Percentiles rank a stretch among this genome's conserved stretches.
phyloP scores from a whole-genome alignment of 2,329 filamentous ascomycete genomes.

The Botryotinia calthae region DNA sequence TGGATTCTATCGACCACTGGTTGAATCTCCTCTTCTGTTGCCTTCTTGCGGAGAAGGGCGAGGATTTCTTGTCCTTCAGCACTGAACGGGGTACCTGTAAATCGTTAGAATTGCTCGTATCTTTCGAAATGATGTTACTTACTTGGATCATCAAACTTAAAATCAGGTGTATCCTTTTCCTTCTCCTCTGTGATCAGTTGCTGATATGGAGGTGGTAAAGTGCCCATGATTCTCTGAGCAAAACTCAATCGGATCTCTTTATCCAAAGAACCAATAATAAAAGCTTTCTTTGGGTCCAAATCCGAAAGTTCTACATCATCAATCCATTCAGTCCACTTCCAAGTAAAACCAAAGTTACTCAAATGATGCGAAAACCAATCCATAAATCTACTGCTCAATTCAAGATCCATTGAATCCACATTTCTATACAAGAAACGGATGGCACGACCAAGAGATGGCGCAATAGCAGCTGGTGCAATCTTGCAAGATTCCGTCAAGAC shows the following conservation, averaged over 20 bases:
- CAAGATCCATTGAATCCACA: slow-evolving; percentile 78
- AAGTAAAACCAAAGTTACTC: slow-evolving; percentile 98
- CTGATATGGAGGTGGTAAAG: slow-evolving; percentile 80
- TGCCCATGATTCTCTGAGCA: slow-evolving; percentile 92
- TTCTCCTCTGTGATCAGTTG: slow-evolving; percentile 79
- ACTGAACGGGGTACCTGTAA: slow-evolving; percentile 72
- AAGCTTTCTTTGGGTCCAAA: slow-evolving; percentile 85
- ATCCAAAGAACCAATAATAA: slow-evolving; percentile 85
- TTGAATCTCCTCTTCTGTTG: slow-evolving; percentile 81
- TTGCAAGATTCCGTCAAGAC: slow-evolving; percentile 95
- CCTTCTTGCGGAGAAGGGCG: slow-evolving; percentile 77
- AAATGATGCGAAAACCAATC: slow-evolving; percentile 98
- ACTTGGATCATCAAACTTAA: slow-evolving; percentile 81
- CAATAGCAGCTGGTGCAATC: slow-evolving; percentile 92
- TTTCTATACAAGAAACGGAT: slow-evolving; percentile 89
- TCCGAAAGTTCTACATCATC: slow-evolving; percentile 77
- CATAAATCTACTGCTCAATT: slow-evolving; percentile 81
- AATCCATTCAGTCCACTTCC: slow-evolving; percentile 98
- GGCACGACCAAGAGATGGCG: slow-evolving; percentile 86
- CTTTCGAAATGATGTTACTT: slow-evolving; percentile 40
- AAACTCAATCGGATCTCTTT: slow-evolving; percentile 98
- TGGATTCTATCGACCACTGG: slow-evolving; percentile 77
- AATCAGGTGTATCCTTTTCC: slow-evolving; percentile 93
- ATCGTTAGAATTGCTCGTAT: slow-evolving; percentile 20
- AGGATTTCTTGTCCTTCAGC: slow-evolving; percentile 81